Conservation (phyloP, 345 rosid genomes). For the Arabis hirsuta region DNA sequence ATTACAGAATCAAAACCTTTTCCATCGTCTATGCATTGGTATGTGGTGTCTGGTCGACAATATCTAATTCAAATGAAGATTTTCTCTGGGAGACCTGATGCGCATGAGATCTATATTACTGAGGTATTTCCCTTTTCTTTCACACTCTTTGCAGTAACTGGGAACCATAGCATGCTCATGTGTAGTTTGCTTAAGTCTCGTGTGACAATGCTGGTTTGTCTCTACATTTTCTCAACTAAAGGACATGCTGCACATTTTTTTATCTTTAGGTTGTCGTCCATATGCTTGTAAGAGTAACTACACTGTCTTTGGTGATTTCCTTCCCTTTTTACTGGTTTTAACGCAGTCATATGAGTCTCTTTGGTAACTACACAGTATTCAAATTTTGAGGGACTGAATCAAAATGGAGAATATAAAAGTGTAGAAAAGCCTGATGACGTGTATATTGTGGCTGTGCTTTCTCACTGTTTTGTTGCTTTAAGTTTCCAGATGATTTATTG, state of each 20-base stretch:
- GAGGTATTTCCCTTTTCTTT: slow-evolving; percentile 56
- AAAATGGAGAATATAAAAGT: not conserved
- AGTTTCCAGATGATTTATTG: slow-evolving; percentile 32
- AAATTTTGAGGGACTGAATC: slow-evolving; percentile 7
- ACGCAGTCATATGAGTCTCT: slow-evolving; percentile 15
- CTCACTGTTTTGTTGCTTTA: slow-evolving; percentile 21
- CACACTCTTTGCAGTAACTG: not conserved
- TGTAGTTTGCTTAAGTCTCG: slow-evolving; percentile 19
- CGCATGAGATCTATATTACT: slow-evolving; percentile 78
- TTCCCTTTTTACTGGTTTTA: not conserved
- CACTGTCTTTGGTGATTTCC: slow-evolving; percentile 9
- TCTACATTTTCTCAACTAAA: slow-evolving; percentile 13
- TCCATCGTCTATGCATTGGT: slow-evolving; percentile 71
- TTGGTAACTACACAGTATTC: slow-evolving; percentile 3
- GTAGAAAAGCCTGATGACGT: slow-evolving; percentile 1
- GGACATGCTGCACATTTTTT: slow-evolving; percentile 11
- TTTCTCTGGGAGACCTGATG: slow-evolving; percentile 65
- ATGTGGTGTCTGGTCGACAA: slow-evolving; percentile 68
- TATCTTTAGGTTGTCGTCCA: slow-evolving; percentile 11
- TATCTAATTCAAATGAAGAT: slow-evolving; percentile 78
- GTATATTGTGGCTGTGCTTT: slow-evolving; percentile 8
- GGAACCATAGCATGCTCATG: slow-evolving; percentile 19
- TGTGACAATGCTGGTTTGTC: not conserved
- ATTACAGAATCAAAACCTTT: slow-evolving; percentile 56
- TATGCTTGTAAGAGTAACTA: slow-evolving; percentile 28